A percentile compares a stretch with the other conserved stretches of the same genome.
phyloP scores from a whole-genome alignment of 2,329 filamentous ascomycete species.

The Bipolaris gigantea region DNA sequence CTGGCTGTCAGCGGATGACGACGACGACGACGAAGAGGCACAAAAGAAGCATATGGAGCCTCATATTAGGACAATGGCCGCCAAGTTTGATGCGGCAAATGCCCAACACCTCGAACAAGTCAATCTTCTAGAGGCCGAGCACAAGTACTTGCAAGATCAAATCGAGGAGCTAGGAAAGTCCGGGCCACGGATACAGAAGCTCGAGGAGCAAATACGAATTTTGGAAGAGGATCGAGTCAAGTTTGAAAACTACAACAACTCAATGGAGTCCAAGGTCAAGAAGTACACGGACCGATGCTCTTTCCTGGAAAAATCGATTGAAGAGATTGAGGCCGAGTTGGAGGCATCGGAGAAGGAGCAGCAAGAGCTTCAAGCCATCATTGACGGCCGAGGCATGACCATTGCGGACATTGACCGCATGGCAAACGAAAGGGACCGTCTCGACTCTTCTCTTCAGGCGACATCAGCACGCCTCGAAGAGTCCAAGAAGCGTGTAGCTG shows the following conservation, averaged over 20 bases:
- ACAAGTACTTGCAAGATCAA: constrained; percentile 76
- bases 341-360: constrained; percentile 83
- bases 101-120: constrained; percentile 83
- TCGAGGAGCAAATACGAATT: constrained; percentile 89
- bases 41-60: constrained; percentile 69
- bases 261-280: constrained; percentile 80
- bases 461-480: constrained; percentile 79
- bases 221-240: constrained; percentile 93
- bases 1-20: constrained; percentile 79
- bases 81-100: constrained; percentile 82
- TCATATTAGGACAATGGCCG: constrained; percentile 84
- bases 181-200: constrained; percentile 76
- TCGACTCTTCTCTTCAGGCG: constrained; percentile 85
- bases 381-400: constrained; percentile 91
- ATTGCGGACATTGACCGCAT: constrained; percentile 99
- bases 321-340: constrained; percentile 80
- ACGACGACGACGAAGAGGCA: constrained; percentile 81
- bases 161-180: constrained; percentile 88
- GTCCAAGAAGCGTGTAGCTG: constrained; percentile 76
- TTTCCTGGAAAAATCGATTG: constrained; percentile 82
- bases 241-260: constrained; percentile 91
- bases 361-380: constrained; percentile 74
- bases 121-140: constrained; percentile 82
- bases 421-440: constrained; percentile 89
- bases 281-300: constrained; percentile 83